Evolutionary conservation across 2,329 filamentous ascomycete species (phyloP), one percentile per base, ranked within the genome.

Genomic region (Trichoderma endophyticum): DNA sequence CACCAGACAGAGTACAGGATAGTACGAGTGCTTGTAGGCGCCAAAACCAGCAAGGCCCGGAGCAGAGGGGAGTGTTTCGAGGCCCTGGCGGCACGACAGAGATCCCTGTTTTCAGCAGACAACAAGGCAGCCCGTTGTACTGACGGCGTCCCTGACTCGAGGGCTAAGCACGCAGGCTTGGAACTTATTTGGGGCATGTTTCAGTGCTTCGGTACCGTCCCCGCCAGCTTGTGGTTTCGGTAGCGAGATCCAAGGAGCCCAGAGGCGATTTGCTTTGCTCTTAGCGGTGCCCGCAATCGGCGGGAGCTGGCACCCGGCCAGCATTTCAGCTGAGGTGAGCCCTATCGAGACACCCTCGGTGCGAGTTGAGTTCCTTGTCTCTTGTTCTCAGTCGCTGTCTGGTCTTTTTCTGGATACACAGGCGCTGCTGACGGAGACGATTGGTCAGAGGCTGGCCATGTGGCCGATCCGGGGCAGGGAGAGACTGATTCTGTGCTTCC

Each of bases 311-410:
- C 61, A 69, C 34, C 61, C 51, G 48, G 68, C 26, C 48, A 34
- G 64, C 15, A 28, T 28, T 79, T 81, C 80, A 81, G 80, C 80
- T 82, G 80, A 82, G 79, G 79, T 82, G 80, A 81, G 79, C 79
- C 78, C 76, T 79, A 81, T 76, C 75, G 43, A 74, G 71, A 56
- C 74, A 69, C 72, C 70, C 57, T 63, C 15, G 54, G 51, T 48
- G 64, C 68, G 43, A 39, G 61, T 51, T 43, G 43, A 39, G 61
- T 51, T 51, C 64, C 60, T 21, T 61, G 30, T 34, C 12, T 39
- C 15, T 36, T 36, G 34, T 36, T 14, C 30, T 61, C 18, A 4
- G 2, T 32, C 57, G 9, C 30, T 18, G 9, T 34, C 34, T 36
- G 34, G 14, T 36, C 21, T 57, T 57, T 57, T 57, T 28, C 39